Conservation (phyloP, 179 eudicot genomes). For the Vitellaria paradoxa region DNA sequence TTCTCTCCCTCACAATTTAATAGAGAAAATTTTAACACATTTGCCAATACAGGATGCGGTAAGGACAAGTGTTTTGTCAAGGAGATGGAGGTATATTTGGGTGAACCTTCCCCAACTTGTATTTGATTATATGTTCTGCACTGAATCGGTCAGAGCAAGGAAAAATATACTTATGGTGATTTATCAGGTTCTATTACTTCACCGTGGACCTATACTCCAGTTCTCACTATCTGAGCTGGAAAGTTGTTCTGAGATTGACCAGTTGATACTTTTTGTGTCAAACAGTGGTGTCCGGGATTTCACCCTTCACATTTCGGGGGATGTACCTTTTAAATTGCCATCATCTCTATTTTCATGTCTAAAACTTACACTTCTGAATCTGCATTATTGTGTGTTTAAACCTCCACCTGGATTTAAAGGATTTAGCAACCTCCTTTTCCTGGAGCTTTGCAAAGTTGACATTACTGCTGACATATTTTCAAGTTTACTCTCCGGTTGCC, state of each 20-base stretch:
- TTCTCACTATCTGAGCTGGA: constrained; percentile 1
- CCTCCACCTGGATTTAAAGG: constrained; percentile 33
- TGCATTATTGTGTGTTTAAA: constrained; percentile 26
- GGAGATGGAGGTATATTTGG: constrained; percentile 22
- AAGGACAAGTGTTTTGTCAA: constrained; percentile 19
- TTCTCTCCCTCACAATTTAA: constrained; percentile 11
- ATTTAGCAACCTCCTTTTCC: constrained; percentile 22
- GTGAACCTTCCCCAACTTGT: constrained; percentile 11
- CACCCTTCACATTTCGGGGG: not conserved
- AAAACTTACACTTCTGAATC: constrained; percentile 28
- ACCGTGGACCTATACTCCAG: constrained; percentile 15
- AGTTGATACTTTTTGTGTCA: not conserved
- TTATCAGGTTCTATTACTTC: constrained; percentile 14
- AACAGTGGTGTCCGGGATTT: not conserved
- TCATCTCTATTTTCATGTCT: not conserved
- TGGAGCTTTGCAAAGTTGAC: not conserved
- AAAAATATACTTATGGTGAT: not conserved
- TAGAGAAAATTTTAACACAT: constrained; percentile 5
- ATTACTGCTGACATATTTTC: not conserved
- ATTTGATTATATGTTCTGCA: constrained; percentile 8
- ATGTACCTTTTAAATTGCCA: not conserved
- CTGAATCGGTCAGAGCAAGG: not conserved
- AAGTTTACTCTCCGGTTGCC: constrained; percentile 16
- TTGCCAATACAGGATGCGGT: constrained; percentile 10
- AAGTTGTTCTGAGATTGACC: constrained; percentile 10